phyloP scores from a whole-genome alignment of 352 stramenopile species.

The Thalassiosira hispida region DNA sequence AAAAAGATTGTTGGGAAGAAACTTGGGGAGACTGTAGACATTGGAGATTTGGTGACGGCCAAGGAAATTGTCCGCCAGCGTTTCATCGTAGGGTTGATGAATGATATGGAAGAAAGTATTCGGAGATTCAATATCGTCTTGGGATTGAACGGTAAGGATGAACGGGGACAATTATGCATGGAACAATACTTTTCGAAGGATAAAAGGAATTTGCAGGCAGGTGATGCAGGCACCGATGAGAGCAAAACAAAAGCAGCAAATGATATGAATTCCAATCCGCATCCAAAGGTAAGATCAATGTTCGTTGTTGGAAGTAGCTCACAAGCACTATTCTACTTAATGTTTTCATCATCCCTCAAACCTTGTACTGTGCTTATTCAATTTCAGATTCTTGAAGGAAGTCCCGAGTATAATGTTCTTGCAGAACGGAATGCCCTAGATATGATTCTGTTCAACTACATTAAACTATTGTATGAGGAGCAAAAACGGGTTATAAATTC shows the following conservation, averaged over 20 bases:
- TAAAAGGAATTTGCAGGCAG: neutral
- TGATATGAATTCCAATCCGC: conserved; percentile 25
- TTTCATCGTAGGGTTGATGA: conserved; percentile 40
- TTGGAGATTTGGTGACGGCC: conserved; percentile 39
- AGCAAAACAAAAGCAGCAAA: neutral
- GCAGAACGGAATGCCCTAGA: conserved; percentile 35
- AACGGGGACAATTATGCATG: conserved; percentile 26
- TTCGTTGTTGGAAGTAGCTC: neutral
- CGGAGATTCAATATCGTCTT: conserved; percentile 45
- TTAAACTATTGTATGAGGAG: conserved; percentile 28
- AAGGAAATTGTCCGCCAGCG: conserved; percentile 47
- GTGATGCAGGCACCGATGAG: neutral
- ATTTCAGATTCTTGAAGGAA: conserved; percentile 17
- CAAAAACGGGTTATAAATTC: conserved; percentile 20
- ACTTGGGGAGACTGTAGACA: neutral
- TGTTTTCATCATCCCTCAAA: neutral
- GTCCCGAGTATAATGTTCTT: conserved; percentile 31
- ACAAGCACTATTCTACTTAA: neutral
- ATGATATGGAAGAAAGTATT: conserved; percentile 39
- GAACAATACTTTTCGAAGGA: conserved; percentile 22
- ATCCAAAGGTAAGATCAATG: conserved; percentile 33
- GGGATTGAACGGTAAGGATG: conserved; percentile 14
- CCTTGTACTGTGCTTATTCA: too few relatives aligned
- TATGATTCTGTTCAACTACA: conserved; percentile 39
- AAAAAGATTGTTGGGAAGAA: conserved; percentile 43